Base-by-base conservation (phyloP, 2,329 filamentous ascomycete species). In the Arachnopeziza araneosa region DNA sequence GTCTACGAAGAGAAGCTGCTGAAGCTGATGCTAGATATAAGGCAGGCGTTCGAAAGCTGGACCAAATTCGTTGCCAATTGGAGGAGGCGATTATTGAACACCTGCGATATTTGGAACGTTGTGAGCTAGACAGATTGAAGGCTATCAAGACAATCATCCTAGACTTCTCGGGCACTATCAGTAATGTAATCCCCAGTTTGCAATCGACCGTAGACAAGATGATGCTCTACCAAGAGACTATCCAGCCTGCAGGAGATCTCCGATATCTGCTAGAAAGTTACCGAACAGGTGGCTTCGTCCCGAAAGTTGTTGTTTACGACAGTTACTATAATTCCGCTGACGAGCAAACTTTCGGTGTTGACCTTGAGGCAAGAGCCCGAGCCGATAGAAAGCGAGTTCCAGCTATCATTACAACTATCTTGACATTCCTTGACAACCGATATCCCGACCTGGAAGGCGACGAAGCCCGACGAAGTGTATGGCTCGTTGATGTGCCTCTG, bases 321-420 rank as follows among this genome's bases (percentile, higher is more conserved):
- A 99, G 98, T 75, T 99, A 99, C 77, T 99, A 99, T 79, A 97
- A 97, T 75, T 92, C 90, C 66, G 92, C 97, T 24, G 95, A 97
- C 73, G 93, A 97, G 72, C 93, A 98, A 81, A 96, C 91, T 0
- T 99, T 98, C 72, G 95, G 96, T 66, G 92, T 99, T 58, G 96
- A 99, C 71, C 84, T 99, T n/a, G 95, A 99, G 76, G 92, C 93
- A 48, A 83, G 95, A 67, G 95, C 95, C 52, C 83, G 93, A 66
- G 93, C 91, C 56, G 95, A 99, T 75, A 89, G 93, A 75, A 99
- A 99, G 78, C 89, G 95, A 55, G 95, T 99, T 23, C 95, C 95
- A 21, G 80, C 96, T 62, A 85, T 99, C 66, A 85, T 99, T 63
- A 99, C 95, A 1, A 92, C 91, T 0, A 88, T 99, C 59, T 80